phyloP scores from a whole-genome alignment of 306 rosid species.

The Phaseolus lunatus region DNA sequence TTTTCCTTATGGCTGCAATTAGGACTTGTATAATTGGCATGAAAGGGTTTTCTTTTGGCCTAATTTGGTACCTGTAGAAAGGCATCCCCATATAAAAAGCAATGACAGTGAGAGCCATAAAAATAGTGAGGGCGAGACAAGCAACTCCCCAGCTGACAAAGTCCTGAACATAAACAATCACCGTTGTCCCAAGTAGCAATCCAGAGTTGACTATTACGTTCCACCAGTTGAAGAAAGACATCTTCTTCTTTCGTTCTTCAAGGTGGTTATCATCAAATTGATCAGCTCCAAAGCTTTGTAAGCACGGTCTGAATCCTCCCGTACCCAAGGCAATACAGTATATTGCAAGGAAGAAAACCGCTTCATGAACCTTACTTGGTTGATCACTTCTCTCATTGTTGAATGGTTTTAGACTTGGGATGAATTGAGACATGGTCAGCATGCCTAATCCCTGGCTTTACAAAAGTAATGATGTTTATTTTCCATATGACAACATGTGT shows the following conservation, averaged over 20 bases:
- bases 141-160: slow-evolving; percentile 58
- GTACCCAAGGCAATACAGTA: slow-evolving; percentile 57
- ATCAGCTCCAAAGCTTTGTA: slow-evolving; percentile 66
- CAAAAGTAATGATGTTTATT: not conserved
- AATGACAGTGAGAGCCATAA: slow-evolving; percentile 43
- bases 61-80: slow-evolving; percentile 52
- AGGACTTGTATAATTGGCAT: slow-evolving; percentile 53
- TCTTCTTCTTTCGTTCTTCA: slow-evolving; percentile 56
- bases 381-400: slow-evolving; percentile 20
- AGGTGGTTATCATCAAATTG: slow-evolving; percentile 57
- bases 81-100: slow-evolving; percentile 51
- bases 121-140: slow-evolving; percentile 43
- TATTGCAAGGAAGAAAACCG: slow-evolving; percentile 58
- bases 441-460: slow-evolving; percentile 53
- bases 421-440: slow-evolving; percentile 54
- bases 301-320: slow-evolving; percentile 62
- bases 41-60: slow-evolving; percentile 54
- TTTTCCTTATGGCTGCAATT: slow-evolving; percentile 58
- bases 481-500: too few species aligned
- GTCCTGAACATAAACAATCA: slow-evolving; percentile 56
- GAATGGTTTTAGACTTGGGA: slow-evolving; percentile 58
- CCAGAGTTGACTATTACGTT: slow-evolving; percentile 45
- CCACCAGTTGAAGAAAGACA: slow-evolving; percentile 69
- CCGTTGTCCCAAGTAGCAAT: slow-evolving; percentile 51
- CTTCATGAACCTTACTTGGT: slow-evolving; percentile 60